phyloP scores from a whole-genome alignment of 108 stramenopile species.

The Cyclotella sp. region DNA sequence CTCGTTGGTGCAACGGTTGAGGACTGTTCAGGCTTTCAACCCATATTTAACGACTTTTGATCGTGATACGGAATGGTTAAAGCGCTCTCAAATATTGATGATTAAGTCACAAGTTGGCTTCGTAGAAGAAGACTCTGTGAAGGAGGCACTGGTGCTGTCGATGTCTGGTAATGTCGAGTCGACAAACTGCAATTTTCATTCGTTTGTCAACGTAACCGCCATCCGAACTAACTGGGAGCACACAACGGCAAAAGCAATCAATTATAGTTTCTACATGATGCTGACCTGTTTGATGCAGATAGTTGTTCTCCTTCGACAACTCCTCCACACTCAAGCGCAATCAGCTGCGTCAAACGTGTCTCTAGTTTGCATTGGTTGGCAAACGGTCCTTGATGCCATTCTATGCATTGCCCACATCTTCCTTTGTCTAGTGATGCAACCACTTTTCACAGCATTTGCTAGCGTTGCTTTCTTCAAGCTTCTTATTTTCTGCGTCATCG shows the following conservation, averaged over 20 bases:
- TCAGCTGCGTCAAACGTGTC: slow-evolving; percentile 86
- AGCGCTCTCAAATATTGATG: slow-evolving; percentile 43
- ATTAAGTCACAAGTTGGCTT: slow-evolving; percentile 48
- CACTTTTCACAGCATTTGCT: slow-evolving; percentile 89
- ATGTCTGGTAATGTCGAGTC: slow-evolving; percentile 76
- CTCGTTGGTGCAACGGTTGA: slow-evolving; percentile 48
- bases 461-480: slow-evolving; percentile 95
- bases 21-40: slow-evolving; percentile 49
- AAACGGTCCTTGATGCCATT: slow-evolving; percentile 92
- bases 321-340: slow-evolving; percentile 85
- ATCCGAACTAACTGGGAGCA: slow-evolving; percentile 87
- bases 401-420: slow-evolving; percentile 89
- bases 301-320: slow-evolving; percentile 84
- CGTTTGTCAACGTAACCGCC: slow-evolving; percentile 81
- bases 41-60: slow-evolving; percentile 15
- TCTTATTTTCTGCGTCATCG: slow-evolving; percentile 93
- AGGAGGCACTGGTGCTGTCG: slow-evolving; percentile 71
- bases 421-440: slow-evolving; percentile 84
- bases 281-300: slow-evolving; percentile 89
- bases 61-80: slow-evolving; percentile 26
- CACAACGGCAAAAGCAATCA: slow-evolving; percentile 87
- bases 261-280: slow-evolving; percentile 93
- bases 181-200: slow-evolving; percentile 69
- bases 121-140: slow-evolving; percentile 47
- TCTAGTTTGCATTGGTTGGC: slow-evolving; percentile 86